These are phyloP conservation scores for Durio zibethinus DNA, from an alignment of 345 rosid species.

Conservation along the genomic window DNA sequence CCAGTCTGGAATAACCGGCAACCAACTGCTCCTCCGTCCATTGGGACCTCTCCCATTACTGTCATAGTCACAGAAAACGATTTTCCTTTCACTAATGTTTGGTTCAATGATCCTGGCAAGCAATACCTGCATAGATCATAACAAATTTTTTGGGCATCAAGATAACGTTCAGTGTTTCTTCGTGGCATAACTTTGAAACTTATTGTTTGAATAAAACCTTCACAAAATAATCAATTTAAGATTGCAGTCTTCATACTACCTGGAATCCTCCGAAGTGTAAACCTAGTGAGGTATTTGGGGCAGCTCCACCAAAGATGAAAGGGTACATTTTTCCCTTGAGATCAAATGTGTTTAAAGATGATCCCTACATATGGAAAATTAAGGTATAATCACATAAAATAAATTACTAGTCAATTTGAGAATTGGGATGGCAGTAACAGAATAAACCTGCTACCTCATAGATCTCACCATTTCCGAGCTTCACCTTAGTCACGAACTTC, in stretches of 20 bases:
- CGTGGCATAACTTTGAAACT: background rate
- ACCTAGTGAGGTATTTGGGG: background rate
- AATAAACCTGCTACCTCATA: too few relatives aligned
- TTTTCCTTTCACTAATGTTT: background rate
- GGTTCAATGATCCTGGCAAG: background rate
- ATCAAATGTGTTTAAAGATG: slow-evolving; percentile 6
- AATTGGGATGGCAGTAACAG: too few relatives aligned
- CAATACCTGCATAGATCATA: background rate
- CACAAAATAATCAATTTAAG: too few relatives aligned
- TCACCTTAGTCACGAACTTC: slow-evolving; percentile 23
- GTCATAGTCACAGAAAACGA: background rate
- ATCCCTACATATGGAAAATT: background rate
- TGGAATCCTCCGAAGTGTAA: background rate
- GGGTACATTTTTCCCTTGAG: slow-evolving; percentile 6
- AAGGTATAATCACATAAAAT: background rate
- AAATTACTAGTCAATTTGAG: too few relatives aligned
- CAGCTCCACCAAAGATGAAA: slow-evolving; percentile 1
- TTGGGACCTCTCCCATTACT: background rate
- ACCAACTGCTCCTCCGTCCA: background rate
- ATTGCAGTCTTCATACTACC: too few relatives aligned
- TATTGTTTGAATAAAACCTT: too few relatives aligned
- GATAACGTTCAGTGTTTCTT: background rate
- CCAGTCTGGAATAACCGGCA: background rate
- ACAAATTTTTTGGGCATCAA: background rate
- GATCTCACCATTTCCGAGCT: too few relatives aligned